These are phyloP conservation scores for Geranomyces variabilis DNA, from an alignment of 192 early-diverging fungal species.

Conservation along the genomic window DNA sequence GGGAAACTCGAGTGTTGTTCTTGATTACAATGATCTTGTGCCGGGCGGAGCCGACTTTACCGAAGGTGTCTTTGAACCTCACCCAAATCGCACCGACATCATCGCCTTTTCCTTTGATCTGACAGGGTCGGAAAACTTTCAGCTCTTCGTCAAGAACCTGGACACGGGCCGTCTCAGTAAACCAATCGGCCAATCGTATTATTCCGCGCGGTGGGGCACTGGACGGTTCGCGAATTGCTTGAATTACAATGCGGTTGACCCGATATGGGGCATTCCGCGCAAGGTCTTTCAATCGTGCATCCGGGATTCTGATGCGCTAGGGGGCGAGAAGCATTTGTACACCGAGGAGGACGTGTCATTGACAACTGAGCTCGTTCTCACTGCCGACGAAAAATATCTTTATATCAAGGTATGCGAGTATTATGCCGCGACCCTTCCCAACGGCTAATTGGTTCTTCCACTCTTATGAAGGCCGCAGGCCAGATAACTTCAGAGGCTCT, in stretches of 20 bases:
- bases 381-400: constrained; percentile 34
- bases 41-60: constrained; percentile 1
- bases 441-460: too few relatives aligned
- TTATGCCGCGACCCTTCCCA: not conserved
- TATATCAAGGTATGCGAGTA: constrained; percentile 36
- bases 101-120: constrained; percentile 47
- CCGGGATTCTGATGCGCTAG: not conserved
- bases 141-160: constrained; percentile 26
- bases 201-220: constrained; percentile 41
- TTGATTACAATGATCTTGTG: constrained; percentile 30
- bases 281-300: constrained; percentile 14
- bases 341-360: constrained; percentile 35
- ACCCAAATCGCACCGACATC: constrained; percentile 23
- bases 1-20: constrained; percentile 11
- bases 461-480: constrained; percentile 28
- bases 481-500: constrained; percentile 42
- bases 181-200: constrained; percentile 35
- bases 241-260: constrained; percentile 47
- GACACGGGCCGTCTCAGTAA: not conserved
- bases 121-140: constrained; percentile 40
- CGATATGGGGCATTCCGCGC: constrained; percentile 38
- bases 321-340: constrained; percentile 33
- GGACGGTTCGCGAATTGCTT: not conserved
- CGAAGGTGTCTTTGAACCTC: constrained; percentile 50
- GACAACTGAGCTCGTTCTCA: constrained; percentile 39